Base-by-base conservation (phyloP, 768 basidiomycete species). In the Panus rudis region DNA sequence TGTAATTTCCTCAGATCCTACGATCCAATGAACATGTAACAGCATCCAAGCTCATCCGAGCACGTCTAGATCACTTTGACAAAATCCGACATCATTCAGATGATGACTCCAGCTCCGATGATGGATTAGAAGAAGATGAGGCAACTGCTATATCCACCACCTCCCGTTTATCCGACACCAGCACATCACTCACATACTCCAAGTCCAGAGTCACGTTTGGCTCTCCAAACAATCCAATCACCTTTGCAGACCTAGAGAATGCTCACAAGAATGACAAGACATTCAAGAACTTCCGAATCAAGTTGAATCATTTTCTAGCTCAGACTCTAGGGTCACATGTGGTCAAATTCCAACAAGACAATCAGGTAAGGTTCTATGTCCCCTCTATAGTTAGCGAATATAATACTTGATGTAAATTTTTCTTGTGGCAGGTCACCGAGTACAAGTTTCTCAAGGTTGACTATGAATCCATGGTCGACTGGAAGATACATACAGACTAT, bases 401-500 rank as follows among this genome's bases (percentile, higher is more conserved):
- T 10, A 10, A 10, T 10, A 16, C 10, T 10, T 10, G 16, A 10
- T 30, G 10, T 10, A 10, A 43, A 43, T 16, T 28, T 17, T 16
- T 37, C 20, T 39, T 19, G 22, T 27, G 16, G n/a, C 14, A 54
- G 53, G 39, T 52, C 23, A 40, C 19, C 6, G 48, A 46, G 16
- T 50, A 39, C 27, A 20, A 33, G n/a, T 39, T 45, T 17, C n/a
- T 58, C 17, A 43, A 43, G 4, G 47, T 57, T 1, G 47, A 47
- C 10, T 58, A 40, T 16, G 41, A 58, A 25, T 58, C 56, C 1
- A 39, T 22, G 3, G 51, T 57, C 5, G 39, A 52, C 17, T 51
- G 51, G 53, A 16, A 42, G 13, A 6, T 30, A 27, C 21, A 32
- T 8, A 21, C 34, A 4, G 53, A 57, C 38, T 39, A 41, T 10